phyloP scores from a whole-genome alignment of 202 grass and related monocot genomes.

The Cymbopogon flexuosus region DNA sequence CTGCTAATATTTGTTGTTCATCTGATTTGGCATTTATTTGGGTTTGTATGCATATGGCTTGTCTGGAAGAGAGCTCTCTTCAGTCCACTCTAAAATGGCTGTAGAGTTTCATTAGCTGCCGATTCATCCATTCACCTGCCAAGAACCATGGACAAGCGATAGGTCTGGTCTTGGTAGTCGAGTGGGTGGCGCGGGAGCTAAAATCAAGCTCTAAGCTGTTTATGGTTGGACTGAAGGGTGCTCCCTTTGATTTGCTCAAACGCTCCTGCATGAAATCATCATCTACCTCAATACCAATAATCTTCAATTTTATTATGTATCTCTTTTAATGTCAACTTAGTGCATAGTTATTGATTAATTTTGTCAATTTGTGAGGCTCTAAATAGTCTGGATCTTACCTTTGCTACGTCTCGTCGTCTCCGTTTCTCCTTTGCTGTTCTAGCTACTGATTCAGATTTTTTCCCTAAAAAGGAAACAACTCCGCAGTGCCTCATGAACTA shows the following conservation, averaged over 20 bases:
- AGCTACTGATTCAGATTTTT: not conserved
- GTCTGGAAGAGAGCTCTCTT: constrained; percentile 85
- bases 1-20: not conserved
- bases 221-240: constrained; percentile 99
- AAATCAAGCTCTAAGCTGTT: constrained; percentile 55
- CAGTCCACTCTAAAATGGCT: constrained; percentile 89
- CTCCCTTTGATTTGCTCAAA: constrained; percentile 46
- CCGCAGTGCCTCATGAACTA: not conserved
- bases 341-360: not conserved
- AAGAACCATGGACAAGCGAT: constrained; percentile 27
- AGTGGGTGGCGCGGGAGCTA: constrained; percentile 94
- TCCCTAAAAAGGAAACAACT: not conserved
- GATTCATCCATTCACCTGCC: constrained; percentile 84
- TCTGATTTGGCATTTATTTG: not conserved
- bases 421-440: not conserved
- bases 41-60: not conserved
- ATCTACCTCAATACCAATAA: not conserved
- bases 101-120: constrained; percentile 89
- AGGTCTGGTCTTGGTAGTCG: constrained; percentile 73
- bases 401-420: not conserved
- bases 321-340: not conserved
- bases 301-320: not conserved
- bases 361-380: not conserved
- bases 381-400: not conserved
- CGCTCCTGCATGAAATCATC: constrained; percentile 35